Evolutionary conservation across 495 filamentous ascomycete species (phyloP).

Genomic region (Aspergillus panamensis): DNA sequence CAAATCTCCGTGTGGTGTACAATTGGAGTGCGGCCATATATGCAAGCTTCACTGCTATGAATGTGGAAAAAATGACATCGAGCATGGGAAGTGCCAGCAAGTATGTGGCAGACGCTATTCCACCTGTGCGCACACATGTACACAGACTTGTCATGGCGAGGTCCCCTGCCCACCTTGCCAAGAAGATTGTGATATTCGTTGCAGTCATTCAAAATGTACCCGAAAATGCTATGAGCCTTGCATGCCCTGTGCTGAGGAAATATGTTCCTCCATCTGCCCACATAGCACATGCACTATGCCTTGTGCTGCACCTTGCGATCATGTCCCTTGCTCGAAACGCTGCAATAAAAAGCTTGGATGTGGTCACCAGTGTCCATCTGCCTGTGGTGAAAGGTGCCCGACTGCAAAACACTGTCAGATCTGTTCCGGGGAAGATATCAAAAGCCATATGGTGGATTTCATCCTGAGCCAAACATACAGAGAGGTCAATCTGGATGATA

Average conservation of each 20-base stretch:
- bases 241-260: constrained; percentile 55
- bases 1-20: constrained; percentile 37
- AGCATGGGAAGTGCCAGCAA: constrained; percentile 50
- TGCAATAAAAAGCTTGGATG: constrained; percentile 57
- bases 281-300: constrained; percentile 61
- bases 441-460: constrained; percentile 50
- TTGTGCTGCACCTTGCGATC: constrained; percentile 57
- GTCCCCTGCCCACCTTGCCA: constrained; percentile 52
- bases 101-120: constrained; percentile 51
- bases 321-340: constrained; percentile 61
- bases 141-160: constrained; percentile 50
- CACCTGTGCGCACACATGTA: constrained; percentile 58
- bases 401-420: constrained; percentile 49
- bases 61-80: constrained; percentile 39
- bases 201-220: constrained; percentile 57
- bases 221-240: constrained; percentile 64
- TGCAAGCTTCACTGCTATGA: constrained; percentile 50
- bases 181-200: constrained; percentile 56
- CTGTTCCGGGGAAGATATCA: constrained; percentile 44
- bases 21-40: constrained; percentile 56
- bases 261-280: constrained; percentile 55
- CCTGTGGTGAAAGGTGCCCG: constrained; percentile 67
- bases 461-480: constrained; percentile 47
- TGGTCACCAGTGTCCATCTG: constrained; percentile 63
- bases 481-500: constrained; percentile 54